Evolutionary conservation across 805 yeast genomes (phyloP).

Genomic region (Pichia heedii): DNA sequence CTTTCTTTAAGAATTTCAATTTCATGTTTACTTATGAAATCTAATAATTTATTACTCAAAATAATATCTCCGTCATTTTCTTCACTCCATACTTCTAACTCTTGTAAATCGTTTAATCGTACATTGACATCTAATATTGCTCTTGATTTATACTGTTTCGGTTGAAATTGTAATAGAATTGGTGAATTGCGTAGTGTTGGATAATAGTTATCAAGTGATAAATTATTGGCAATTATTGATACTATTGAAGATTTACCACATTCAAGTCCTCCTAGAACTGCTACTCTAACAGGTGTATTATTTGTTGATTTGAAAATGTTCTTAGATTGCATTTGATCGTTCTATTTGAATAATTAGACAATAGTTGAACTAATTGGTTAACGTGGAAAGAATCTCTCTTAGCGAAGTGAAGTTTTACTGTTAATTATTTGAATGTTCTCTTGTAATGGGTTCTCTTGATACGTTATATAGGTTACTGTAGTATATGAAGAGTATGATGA

Average conservation of each 20-base stretch:
- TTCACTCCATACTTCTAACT: constrained; percentile 17
- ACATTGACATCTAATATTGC: constrained; percentile 40
- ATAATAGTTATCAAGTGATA: constrained; percentile 54
- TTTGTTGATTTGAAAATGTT: constrained; percentile 23
- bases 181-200: constrained; percentile 62
- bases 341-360: background rate
- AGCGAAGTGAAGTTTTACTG: no score
- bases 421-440: no score
- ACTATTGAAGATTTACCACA: constrained; percentile 26
- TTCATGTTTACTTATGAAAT: background rate
- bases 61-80: constrained; percentile 7
- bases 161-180: constrained; percentile 44
- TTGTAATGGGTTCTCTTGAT: no score
- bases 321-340: constrained; percentile 5
- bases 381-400: no score
- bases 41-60: constrained; percentile 12
- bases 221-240: constrained; percentile 22
- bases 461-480: no score
- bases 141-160: constrained; percentile 31
- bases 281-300: constrained; percentile 24
- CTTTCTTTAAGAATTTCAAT: background rate
- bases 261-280: constrained; percentile 25
- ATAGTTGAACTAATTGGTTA: background rate
- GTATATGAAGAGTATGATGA: no score
- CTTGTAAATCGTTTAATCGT: constrained; percentile 30